Evolutionary conservation across 2,329 filamentous ascomycete genomes (phyloP), one percentile per base, ranked within the genome.

Genomic region (Stagonosporopsis vannaccii): DNA sequence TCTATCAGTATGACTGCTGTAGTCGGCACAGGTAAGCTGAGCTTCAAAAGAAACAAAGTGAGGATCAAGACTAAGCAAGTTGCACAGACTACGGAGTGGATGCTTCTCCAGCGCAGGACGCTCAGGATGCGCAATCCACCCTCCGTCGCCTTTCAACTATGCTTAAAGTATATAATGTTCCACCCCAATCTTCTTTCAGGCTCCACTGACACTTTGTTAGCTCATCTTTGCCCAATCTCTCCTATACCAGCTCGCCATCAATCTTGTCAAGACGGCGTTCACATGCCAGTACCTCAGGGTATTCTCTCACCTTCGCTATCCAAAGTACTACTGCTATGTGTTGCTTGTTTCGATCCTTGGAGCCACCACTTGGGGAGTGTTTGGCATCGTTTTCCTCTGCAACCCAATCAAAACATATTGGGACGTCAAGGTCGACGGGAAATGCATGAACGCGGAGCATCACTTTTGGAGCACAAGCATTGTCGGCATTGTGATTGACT

Each of bases 181-280:
- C 13, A 11, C 22, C 22, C 22, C 3, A 15, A 6, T 7, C 20
- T n/a, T n/a, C 26, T 1, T 11, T 26, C 7, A 26, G 15, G 19
- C 2, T 13, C 7, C n/a, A 15, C 46, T 46, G 13, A 56, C 28
- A 22, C 9, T n/a, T 9, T 6, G 9, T 5, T 19, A 75, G 72
- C 65, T 75, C 45, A 54, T 74, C 17, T 69, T 72, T 46, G 61
- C 66, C 8, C 67, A 71, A 36, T 69, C 65, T 15, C 60, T 72
- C 23, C 45, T 74, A 50, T 76, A 73, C 56, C 69, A 72, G n/a
- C 51, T 69, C 25, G 56, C 65, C 7, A 66, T 69, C 45, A 73
- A 75, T 56, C 50, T 73, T 2, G 62, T 72, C 48, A 76, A 75
- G 56, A 51, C 63, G 1, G 71, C 73, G 2, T 74, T 76, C 45